Conservation (phyloP, 805 yeast genomes). For the Lipomyces sp. region DNA sequence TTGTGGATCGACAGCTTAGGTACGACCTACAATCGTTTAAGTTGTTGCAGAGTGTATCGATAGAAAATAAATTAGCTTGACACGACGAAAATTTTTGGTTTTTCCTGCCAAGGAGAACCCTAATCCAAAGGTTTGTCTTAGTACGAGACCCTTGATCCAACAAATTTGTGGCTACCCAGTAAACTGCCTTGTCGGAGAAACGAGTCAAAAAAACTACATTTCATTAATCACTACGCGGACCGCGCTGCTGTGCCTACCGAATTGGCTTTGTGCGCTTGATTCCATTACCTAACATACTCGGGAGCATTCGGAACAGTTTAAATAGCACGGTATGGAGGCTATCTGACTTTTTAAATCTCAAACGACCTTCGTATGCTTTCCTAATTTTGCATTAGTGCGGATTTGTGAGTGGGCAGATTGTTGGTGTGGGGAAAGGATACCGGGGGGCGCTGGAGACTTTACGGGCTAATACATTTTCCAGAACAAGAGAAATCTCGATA, state of each 20-base stretch:
- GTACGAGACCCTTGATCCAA: background rate
- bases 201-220: background rate
- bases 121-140: background rate
- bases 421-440: conserved; percentile 1
- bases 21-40: background rate
- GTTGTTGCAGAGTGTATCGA: background rate
- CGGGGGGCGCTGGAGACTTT: background rate
- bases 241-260: no score
- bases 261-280: no score
- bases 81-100: background rate
- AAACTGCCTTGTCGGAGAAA: background rate
- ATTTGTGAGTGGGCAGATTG: background rate
- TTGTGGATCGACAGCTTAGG: background rate
- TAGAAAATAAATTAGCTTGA: background rate
- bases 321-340: no score
- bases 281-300: no score
- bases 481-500: conserved; percentile 1
- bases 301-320: no score
- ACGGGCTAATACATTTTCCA: background rate
- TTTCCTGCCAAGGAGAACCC: background rate
- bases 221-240: no score
- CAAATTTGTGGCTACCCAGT: background rate
- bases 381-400: no score
- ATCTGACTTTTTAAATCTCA: background rate
- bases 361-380: no score